phyloP scores from a whole-genome alignment of 306 rosid species.

The Vigna unguiculata region DNA sequence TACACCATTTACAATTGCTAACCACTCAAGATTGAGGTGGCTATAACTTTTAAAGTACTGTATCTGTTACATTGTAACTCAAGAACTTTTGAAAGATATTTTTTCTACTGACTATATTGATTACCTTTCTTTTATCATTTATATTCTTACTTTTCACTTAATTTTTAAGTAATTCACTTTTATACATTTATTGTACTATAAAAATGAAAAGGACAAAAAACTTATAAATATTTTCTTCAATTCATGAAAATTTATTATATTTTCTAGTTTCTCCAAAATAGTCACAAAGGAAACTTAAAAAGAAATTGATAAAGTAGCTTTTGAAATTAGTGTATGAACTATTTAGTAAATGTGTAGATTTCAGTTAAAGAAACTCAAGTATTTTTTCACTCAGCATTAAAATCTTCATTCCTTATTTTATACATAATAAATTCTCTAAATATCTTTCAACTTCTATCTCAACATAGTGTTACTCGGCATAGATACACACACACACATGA shows the following conservation, averaged over 20 bases:
- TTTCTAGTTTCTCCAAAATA: too few relatives aligned
- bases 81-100: too few relatives aligned
- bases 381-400: background rate
- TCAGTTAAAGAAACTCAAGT: background rate
- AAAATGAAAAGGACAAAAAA: background rate
- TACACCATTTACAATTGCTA: background rate
- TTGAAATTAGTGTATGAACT: background rate
- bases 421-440: background rate
- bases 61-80: too few relatives aligned
- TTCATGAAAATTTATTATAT: too few relatives aligned
- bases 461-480: background rate
- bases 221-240: background rate
- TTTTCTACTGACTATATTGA: too few relatives aligned
- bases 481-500: background rate
- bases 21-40: background rate
- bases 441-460: background rate
- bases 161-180: too few relatives aligned
- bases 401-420: background rate
- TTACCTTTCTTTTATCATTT: too few relatives aligned
- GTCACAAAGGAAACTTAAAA: too few relatives aligned
- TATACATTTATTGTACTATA: too few relatives aligned
- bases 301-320: too few relatives aligned
- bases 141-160: too few relatives aligned
- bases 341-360: background rate
- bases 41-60: background rate